Base-by-base conservation (phyloP, 805 yeast species). In the Saccharomycopsis lassenensis region DNA sequence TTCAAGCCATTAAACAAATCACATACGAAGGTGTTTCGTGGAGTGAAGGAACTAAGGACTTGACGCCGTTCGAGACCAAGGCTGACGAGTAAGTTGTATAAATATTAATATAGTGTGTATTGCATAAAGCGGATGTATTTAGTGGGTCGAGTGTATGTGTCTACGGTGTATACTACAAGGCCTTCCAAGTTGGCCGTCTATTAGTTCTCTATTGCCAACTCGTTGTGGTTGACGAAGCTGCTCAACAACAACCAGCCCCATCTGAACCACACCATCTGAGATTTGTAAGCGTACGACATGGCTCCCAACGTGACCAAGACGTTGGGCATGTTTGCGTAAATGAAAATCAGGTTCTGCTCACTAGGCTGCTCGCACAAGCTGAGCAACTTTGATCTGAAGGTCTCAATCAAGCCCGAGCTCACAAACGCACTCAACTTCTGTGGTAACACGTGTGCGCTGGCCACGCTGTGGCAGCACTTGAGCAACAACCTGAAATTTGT, bases 251-350 rank as follows among this genome's bases (percentile, higher is more conserved):
- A 62, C 95, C 96, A 91, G 1, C 85, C 77, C 61, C 81, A 82
- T 46, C 98, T 67, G 55, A 79, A 91, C 96, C 96, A 89, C 6
- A 80, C 87, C 82, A 91, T 82, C 55, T 91, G 98, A 2, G 94
- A 74, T 44, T 65, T 65, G 57, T 91, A 97, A 2, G 81, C 94
- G 45, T 66, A 65, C 2, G 77, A 59, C 95, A 89, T 85, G 3
- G 94, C 81, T 0, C 79, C 67, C 37, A 76, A 63, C 4, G 68
- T 51, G 10, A 60, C 37, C 1, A 59, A 40, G 0, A 45, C 33
- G 0, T 53, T 22, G 43, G 54, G 49, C 24, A 60, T 8, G 50
- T 50, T 45, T 31, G 60, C 28, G 67, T 57, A 38, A 56, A 43
- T 33, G 11, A 27, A 22, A 8, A 36, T 30, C 23, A 24, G 24